Base-by-base conservation (phyloP, 306 rosid genomes). In the Inga oerstediana region DNA sequence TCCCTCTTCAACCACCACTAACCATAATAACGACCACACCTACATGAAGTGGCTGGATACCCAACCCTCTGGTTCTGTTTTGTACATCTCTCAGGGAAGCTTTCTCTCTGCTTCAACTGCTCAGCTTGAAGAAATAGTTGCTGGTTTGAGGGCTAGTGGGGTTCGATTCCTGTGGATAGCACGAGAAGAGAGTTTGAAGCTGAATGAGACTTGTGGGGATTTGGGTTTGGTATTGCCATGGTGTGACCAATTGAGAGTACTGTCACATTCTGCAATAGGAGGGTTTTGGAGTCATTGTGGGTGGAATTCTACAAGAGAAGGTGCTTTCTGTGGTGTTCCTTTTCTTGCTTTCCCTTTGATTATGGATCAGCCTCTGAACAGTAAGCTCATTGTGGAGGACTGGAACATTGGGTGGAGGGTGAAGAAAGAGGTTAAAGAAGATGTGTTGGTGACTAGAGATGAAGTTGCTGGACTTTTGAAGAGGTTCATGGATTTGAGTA, bases 271-370 rank as follows among this genome's bases (percentile, higher is more conserved):
- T 75, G 74, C 91, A n/a, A 19, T 89, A 0, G 91, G 90, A n/a
- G 94, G 94, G 3, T 92, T 81, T 67, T 89, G 90, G 91, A 75
- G 85, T 32, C 91, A 92, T 17, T 90, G 94, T 68, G 97, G 94
- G 6, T 92, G 92, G 94, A 92, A 81, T 82, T 90, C 97, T 0
- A 80, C 81, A 3, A 61, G 80, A 9, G 97, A 92, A 80, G 91
- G 83, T 46, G 48, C 88, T 20, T 92, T 80, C 84, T 80, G 80
- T n/a, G 97, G 97, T 4, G 87, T 89, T 43, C 89, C 94, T 0
- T 82, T 92, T 74, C 80, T 90, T 20, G 81, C 94, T 0, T 90
- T 89, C 16, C 93, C 97, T 6, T 10, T 92, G 43, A 34, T 7
- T 5, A 27, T 86, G 80, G 97, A 92, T 56, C 97, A 92, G 62